Base-by-base conservation (phyloP, 495 filamentous ascomycete species). In the Xylaria sp. region DNA sequence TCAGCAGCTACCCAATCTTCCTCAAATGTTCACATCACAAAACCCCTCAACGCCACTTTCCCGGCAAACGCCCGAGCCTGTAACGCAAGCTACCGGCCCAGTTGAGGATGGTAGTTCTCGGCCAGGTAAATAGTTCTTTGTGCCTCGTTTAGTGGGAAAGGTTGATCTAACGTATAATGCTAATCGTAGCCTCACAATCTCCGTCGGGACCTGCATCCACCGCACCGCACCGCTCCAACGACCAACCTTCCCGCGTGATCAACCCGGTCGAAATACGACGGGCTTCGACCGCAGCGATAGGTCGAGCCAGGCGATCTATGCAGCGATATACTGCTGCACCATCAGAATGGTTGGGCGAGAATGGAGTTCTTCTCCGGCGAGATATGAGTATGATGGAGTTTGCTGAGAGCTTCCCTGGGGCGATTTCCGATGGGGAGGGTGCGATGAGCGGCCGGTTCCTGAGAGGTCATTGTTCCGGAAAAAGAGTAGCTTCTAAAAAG, bases 401-500 rank as follows among this genome's bases (percentile, higher is more conserved):
- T 41, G 15, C 74, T 9, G 73, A 74, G 57, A 69, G 61, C 14
- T 69, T 40, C 43, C 61, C 59, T 41, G 62, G 48, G 7, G 29
- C 59, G 21, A 68, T 75, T 37, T 41, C 70, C 35, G 37, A 64
- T 33, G 64, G 72, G 26, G 82, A 83, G 9, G 75, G 70, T 17
- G 77, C 75, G 17, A n/a, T 83, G 50, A 77, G 79, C 53, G 74
- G 79, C 31, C 85, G 81, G 73, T 48, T 81, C 3, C 71, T 81
- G 53, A 81, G 81, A 59, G 85, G 79, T 58, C 80, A 80, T 52
- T 68, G 78, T 57, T 74, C 73, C 3, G 79, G 64, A 53, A 86
- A 85, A 70, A 78, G 79, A 43, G 79, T 88, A 6, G 82, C 85
- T 3, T 85, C 84, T 3, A 83, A 75, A 69, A 81, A 79, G 26